Evolutionary conservation across 495 filamentous ascomycete genomes (phyloP), one percentile per base, ranked within the genome.

Genomic region (Elaphomyces granulatus): DNA sequence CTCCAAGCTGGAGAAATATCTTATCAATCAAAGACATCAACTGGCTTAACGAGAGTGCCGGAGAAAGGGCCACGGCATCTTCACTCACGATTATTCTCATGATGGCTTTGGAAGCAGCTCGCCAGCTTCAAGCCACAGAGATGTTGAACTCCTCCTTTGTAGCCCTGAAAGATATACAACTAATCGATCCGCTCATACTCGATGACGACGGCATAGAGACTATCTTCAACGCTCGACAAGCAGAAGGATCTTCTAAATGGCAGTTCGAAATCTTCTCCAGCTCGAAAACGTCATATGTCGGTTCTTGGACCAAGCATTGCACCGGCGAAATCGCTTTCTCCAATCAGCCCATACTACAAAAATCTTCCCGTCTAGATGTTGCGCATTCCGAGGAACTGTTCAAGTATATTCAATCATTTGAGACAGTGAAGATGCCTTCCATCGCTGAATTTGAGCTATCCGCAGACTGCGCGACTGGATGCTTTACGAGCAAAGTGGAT

Each of bases 11-110:
- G 59, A 9, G n/a, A 2, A 56, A 60, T 9, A n/a, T 59, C 7
- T 40, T 64, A 1, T 47, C 36, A 2, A 17, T 38, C 0, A 44
- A 32, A 2, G 60, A 66, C 16, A 47, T 61, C 0, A 33, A 49
- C 2, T 67, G 64, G 64, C 38, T 67, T 0, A 2, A 32, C 1
- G 55, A 36, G 26, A 38, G 18, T 49, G 48, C 45, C 43, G 48
- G 14, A 47, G 48, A 33, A 16, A 40, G 1, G 20, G 47, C 15
- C 16, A 43, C 33, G 23, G 46, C 45, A 32, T 17, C 33, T 34
- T 14, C n/a, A 2, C 14, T 39, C 4, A 9, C 19, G 4, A 2
- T 1, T 15, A 4, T 12, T 2, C 14, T 15, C 33, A 8, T 3
- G 2, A 17, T 21, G 1, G 19, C 38, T 6, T 36, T 16, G 3